Conservation (phyloP, 2,329 filamentous ascomycete species). For the Fusarium coffeatum region DNA sequence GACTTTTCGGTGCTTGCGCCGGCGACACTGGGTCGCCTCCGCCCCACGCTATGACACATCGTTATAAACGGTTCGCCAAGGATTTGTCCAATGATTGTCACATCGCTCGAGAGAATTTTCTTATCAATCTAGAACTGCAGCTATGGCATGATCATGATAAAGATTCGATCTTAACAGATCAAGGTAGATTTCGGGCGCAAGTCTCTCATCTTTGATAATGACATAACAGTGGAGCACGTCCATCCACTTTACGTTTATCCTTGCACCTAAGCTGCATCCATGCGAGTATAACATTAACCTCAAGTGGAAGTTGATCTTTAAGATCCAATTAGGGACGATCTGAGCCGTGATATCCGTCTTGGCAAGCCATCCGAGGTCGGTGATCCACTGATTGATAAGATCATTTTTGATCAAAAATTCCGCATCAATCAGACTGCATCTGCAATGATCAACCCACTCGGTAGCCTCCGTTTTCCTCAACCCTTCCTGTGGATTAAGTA, state of each 20-base stretch:
- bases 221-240: neutral
- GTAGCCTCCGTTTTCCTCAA: neutral
- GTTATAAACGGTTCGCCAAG: neutral
- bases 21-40: neutral
- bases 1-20: neutral
- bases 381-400: slow-evolving; percentile 33
- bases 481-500: neutral
- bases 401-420: neutral
- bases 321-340: neutral
- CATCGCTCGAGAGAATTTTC: neutral
- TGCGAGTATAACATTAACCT: neutral
- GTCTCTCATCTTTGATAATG: neutral
- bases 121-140: neutral
- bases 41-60: slow-evolving; percentile 10
- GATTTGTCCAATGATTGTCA: neutral
- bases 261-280: neutral
- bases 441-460: slow-evolving; percentile 2
- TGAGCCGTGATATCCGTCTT: slow-evolving; percentile 27
- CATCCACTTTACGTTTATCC: neutral
- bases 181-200: neutral
- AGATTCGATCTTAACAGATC: slow-evolving; percentile 1
- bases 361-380: slow-evolving; percentile 26
- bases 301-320: slow-evolving; percentile 11
- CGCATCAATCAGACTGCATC: slow-evolving; percentile 1
- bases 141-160: no score